Percentiles rank a stretch among this genome's conserved stretches.
phyloP scores from a whole-genome alignment of 768 basidiomycete genomes.

The Cystobasidium ongulense region DNA sequence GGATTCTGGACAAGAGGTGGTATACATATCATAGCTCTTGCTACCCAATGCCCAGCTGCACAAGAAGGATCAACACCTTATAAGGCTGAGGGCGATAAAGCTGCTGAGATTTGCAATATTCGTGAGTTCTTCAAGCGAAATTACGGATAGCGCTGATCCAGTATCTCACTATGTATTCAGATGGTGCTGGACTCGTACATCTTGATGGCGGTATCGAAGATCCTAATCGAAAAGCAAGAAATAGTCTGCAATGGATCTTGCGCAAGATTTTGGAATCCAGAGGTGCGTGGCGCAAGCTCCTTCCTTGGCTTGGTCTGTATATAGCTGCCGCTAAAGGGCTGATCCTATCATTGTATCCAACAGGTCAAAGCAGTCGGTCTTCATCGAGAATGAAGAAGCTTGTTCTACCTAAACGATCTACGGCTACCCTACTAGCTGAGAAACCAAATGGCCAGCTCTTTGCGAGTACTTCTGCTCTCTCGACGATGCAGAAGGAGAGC shows the following conservation, averaged over 20 bases:
- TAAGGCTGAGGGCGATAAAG: slow-evolving; percentile 33
- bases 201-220: slow-evolving; percentile 48
- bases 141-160: not conserved
- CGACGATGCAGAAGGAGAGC: not conserved
- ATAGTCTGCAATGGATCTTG: slow-evolving; percentile 65
- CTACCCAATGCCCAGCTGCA: slow-evolving; percentile 73
- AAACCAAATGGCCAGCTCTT: not conserved
- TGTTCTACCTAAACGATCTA: not conserved
- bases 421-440: not conserved
- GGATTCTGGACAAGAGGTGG: slow-evolving; percentile 57
- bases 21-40: slow-evolving; percentile 65
- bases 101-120: slow-evolving; percentile 34
- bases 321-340: no score
- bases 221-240: slow-evolving; percentile 65
- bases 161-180: not conserved
- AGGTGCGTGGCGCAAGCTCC: no score
- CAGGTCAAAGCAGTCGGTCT: slow-evolving; percentile 3
- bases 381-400: not conserved
- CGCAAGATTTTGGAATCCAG: slow-evolving; percentile 55
- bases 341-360: no score
- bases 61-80: slow-evolving; percentile 39
- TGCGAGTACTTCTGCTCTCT: not conserved
- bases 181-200: slow-evolving; percentile 40
- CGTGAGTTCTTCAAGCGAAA: not conserved
- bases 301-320: no score